These are phyloP conservation scores for Geotrichum klebahnii DNA, from an alignment of 1,139 yeast species.

Conservation along the genomic window DNA sequence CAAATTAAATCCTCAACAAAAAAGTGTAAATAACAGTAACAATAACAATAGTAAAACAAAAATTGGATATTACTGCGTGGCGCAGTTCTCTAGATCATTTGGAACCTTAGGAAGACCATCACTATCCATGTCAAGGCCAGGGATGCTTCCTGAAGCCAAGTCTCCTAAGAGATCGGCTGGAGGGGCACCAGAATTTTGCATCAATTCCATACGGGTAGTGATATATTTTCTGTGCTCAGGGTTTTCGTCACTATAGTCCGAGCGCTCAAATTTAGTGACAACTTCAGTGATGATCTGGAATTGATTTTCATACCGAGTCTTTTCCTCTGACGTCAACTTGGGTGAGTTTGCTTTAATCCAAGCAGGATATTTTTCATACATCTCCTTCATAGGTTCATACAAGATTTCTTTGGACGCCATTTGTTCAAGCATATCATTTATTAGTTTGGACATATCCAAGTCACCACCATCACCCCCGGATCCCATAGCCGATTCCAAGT, in stretches of 20 bases:
- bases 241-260: conserved; percentile 53
- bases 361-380: conserved; percentile 59
- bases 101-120: conserved; percentile 19
- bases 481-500: conserved; percentile 61
- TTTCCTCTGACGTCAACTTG: conserved; percentile 34
- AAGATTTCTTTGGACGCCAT: conserved; percentile 81
- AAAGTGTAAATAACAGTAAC: neutral
- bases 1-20: neutral
- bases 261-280: conserved; percentile 54
- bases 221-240: conserved; percentile 51
- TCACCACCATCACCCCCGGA: conserved; percentile 46
- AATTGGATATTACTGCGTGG: conserved; percentile 11
- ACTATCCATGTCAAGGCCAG: conserved; percentile 46
- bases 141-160: conserved; percentile 50
- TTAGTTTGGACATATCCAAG: conserved; percentile 56
- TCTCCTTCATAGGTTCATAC: conserved; percentile 83
- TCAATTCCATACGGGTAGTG: conserved; percentile 53
- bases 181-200: conserved; percentile 70
- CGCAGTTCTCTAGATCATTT: conserved; percentile 17
- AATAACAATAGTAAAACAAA: neutral
- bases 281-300: conserved; percentile 45
- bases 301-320: conserved; percentile 38
- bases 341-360: conserved; percentile 53
- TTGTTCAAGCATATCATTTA: conserved; percentile 76
- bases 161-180: conserved; percentile 77